Base-by-base conservation (phyloP, 352 stramenopile genomes). In the Phytopythium ostracodes region DNA sequence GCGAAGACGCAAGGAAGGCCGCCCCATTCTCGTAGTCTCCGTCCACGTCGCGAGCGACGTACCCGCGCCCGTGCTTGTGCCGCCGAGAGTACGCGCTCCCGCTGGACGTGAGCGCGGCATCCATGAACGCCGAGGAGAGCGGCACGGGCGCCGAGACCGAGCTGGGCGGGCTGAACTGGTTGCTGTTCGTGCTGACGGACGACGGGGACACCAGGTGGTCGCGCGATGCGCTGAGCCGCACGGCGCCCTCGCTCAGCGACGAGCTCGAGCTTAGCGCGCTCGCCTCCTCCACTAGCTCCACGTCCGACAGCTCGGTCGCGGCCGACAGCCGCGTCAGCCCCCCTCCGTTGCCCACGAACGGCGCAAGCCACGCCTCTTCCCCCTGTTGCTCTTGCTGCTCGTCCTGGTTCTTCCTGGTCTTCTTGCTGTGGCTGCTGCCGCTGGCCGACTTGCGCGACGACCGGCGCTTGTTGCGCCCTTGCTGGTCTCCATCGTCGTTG, bases 141-240 rank as follows among this genome's bases (percentile, higher is more conserved):
- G 58, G 60, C 43, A 68, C 58, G 17, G 79, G 71, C 4, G 77
- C 74, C 15, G 74, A 80, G 22, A 59, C 63, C 22, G 63, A 70
- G 55, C 68, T 83, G 31, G 44, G 63, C 12, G 70, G 64, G 18
- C 64, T 84, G 17, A 43, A 47, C 57, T 66, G 64, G 11, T 38
- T 60, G 62, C 78, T 89, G 62, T 67, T 78, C 15, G 71, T 76
- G 44, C 79, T 88, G 17, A 69, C 78, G 1, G 76, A 86, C 20
- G 79, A 88, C 25, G 82, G 82, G 14, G 82, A 91, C 12, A 91
- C 67, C 27, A 91, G 64, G 17, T 77, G 69, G 31, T 68, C 75
- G 27, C 75, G 77, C 5, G 73, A 72, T 7, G 72, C 72, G 38
- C 77, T 70, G 4, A 84, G 61, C 38, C 55, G 35, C 40, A 60